Base-by-base conservation (phyloP, 2,329 filamentous ascomycete species). In the Fusarium graminum region DNA sequence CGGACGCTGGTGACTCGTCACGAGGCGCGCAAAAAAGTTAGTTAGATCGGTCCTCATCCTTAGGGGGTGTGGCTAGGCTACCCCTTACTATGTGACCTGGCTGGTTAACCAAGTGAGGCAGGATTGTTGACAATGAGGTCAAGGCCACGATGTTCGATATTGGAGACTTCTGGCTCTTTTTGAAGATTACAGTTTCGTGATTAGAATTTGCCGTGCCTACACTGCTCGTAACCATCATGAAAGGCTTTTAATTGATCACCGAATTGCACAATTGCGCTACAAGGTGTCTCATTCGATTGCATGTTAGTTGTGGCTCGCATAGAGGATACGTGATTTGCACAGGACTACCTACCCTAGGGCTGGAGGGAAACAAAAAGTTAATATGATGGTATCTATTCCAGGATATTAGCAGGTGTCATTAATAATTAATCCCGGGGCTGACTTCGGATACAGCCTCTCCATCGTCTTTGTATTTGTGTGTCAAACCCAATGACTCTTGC, bases 1-100 rank as follows among this genome's bases (percentile, higher is more conserved):
- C 56, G 65, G 65, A 61, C 52, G 57, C 52, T 54, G 57, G 67
- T 64, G 59, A 73, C 56, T 65, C 67, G 65, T 73, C 71, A 73
- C 71, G 69, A 72, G 71, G 65, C 41, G 42, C 39, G 53, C 64
- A 72, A 57, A 66, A 68, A 71, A 65, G 65, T 55, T 25, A 44
- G 29, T 52, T 55, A 50, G 52, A 56, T 65, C 55, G 30, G 53
- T 54, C 59, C 54, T 52, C 34, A n/a, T 47, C 45, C 44, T 45
- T 16, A 17, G 60, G 61, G 67, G 17, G 67, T 63, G 61, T 47
- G 32, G 50, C 43, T 66, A 68, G 43, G 47, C 44, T 46, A 30
- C 28, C 12, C 12, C 40, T 56, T 43, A 44, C 22, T 22, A 22
- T 22, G 22, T 22, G 42, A 38, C 34, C 36, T 44, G 45, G 46